Percentiles rank a stretch among this genome's conserved stretches.
Evolutionary conservation across 129 eudicot genomes (phyloP).

Genomic region (Flaveria bidentis): DNA sequence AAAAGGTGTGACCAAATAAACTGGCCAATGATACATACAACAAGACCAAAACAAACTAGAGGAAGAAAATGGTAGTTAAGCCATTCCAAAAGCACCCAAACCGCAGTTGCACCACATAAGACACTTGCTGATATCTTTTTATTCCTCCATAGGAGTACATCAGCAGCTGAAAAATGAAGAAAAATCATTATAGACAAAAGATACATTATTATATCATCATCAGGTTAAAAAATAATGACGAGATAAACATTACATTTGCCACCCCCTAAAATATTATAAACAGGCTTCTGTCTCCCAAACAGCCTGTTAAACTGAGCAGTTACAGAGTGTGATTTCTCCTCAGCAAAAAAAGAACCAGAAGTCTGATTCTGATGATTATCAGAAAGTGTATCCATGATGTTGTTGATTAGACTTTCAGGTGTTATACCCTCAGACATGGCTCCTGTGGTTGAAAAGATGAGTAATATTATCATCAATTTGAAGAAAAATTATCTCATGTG

Average conservation of each 20-base stretch:
- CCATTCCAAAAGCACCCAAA: constrained; percentile 97
- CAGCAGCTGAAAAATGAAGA: constrained; percentile 64
- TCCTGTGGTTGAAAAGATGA: constrained; percentile 32
- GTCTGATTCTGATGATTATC: constrained; percentile 57
- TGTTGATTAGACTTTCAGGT: constrained; percentile 65
- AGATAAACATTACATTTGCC: constrained; percentile 63
- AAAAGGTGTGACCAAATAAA: constrained; percentile 62
- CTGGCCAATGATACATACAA: constrained; percentile 59
- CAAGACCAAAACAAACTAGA: constrained; percentile 57
- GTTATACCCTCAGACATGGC: constrained; percentile 78
- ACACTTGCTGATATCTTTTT: constrained; percentile 87
- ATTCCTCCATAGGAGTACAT: constrained; percentile 94
- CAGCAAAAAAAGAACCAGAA: constrained; percentile 48
- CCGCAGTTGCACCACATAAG: constrained; percentile 58
- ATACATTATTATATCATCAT: background rate
- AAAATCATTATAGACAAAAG: background rate
- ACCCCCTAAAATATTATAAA: constrained; percentile 77
- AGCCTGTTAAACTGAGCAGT: constrained; percentile 59
- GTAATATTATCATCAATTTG: background rate
- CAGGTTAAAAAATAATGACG: background rate
- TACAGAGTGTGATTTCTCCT: constrained; percentile 55
- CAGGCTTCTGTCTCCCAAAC: constrained; percentile 85
- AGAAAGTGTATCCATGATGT: constrained; percentile 67
- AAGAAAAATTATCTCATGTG: background rate
- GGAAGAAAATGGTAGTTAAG: constrained; percentile 78